Base-by-base conservation (phyloP, 441 rosid genomes). In the Gossypium lobatum region DNA sequence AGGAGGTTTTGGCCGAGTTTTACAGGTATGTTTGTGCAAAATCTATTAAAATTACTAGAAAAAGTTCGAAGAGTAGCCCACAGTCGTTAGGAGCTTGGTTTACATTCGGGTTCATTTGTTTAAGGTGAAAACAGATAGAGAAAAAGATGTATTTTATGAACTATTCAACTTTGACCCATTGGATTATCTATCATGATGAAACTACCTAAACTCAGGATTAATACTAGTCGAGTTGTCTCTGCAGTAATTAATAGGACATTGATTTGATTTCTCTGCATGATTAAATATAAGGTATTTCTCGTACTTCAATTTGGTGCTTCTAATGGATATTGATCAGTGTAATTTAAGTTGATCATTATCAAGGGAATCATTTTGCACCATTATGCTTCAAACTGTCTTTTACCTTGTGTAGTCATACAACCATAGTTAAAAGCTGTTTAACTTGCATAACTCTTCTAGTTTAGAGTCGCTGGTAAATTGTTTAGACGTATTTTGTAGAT, bases 1-100 rank as follows among this genome's bases (percentile, higher is more conserved):
- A 85, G 54, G 83, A 85, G 63, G 76, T 79, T 64, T 64, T 90
- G 78, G 74, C 70, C 11, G 88, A 84, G 55, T 90, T 90, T 80
- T 90, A 80, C 85, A 88, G 95, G 95, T 88, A 81, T 73, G 37
- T 3, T 67, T 64, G 10, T 54, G 13, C 39, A 64, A 31, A 16
- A 7, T 68, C 52, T 74, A 17, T 11, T 6, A 14, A 21, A 21
- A 71, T 28, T 4, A 20, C 37, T 52, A 31, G 18, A 31, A 72
- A 64, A 69, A 48, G 54, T 23, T 48, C 0, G 53, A 48, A 67
- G 21, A 31, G 7, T 31, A 31, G 37, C 37, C 37, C 37, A 31
- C 7, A 1, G 37, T 31, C 37, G 0, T 31, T 5, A 31, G 37
- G 37, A 31, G 37, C 37, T 31, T 31, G 37, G 37, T 31, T 31